Evolutionary conservation across 2,329 filamentous ascomycete species (phyloP), one percentile per base, ranked within the genome.

Genomic region (Cordyceps pruinosa): DNA sequence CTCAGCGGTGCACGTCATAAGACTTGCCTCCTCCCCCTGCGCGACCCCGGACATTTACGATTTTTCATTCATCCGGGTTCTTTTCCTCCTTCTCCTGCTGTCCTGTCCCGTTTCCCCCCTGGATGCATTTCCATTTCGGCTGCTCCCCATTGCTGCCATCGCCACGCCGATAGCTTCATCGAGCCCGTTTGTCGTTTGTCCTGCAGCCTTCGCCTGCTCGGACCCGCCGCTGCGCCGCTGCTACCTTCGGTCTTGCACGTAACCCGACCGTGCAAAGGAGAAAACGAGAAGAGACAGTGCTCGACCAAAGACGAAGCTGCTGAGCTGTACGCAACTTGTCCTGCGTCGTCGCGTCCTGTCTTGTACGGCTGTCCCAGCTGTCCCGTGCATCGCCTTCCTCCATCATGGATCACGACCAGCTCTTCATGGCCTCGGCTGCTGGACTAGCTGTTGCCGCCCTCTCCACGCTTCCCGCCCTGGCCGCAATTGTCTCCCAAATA

Each of bases 401-500:
- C 21, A 49, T 47, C 51, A 59, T 59, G 58, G 53, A 59, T 30
- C 41, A 52, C 30, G 34, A 56, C n/a, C 30, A 30, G 23, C 41
- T 59, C 23, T 48, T 51, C 41, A 52, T 34, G 32, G 42, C 70
- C 42, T 68, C 70, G 34, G 68, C 63, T 37, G 65, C 67, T 26
- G 70, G 69, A 25, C 63, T 77, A 13, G 69, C 58, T 35, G 44
- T 75, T 39, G 65, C 72, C 17, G 62, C 65, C 32, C 61, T 77
- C 21, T 65, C 70, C 48, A 71, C 74, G 13, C 51, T 72, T 7
- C 75, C 75, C 10, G 71, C 72, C 41, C 34, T 74, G 23, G 58
- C 66, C 37, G 68, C 69, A 44, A 62, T 73, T 35, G 35, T 69
- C 46, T 62, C 62, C 32, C 74, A 76, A 58, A 58, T 69, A 35